Percentiles rank a stretch among this genome's conserved stretches.
phyloP scores from a whole-genome alignment of 306 rosid species.

The Castanea sativa region DNA sequence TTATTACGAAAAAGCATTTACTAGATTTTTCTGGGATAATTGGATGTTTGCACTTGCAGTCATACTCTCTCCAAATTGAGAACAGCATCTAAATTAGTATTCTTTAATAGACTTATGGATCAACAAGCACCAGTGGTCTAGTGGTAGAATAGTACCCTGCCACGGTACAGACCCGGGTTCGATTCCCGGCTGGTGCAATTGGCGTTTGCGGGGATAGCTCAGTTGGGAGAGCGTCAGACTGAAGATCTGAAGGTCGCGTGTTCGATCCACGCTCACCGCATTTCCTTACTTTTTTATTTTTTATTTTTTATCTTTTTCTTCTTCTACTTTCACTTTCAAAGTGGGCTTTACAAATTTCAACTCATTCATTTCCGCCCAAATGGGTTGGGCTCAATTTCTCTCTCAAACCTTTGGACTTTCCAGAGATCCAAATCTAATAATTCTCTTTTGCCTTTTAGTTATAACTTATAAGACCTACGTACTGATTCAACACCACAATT shows the following conservation, averaged over 20 bases:
- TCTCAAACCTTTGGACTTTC: neutral
- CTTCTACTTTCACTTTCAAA: too few species aligned
- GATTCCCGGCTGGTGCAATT: constrained; percentile 38
- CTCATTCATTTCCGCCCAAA: neutral
- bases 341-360: too few species aligned
- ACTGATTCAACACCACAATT: too few species aligned
- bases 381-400: neutral
- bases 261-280: constrained; percentile 7
- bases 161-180: constrained; percentile 15
- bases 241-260: constrained; percentile 5
- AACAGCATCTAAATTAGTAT: too few species aligned
- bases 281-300: neutral
- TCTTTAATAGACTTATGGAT: fast-evolving
- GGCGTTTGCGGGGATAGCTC: neutral
- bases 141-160: constrained; percentile 7
- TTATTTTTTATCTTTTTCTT: neutral
- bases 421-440: too few species aligned
- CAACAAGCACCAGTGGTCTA: neutral
- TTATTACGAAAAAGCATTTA: too few species aligned
- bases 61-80: too few species aligned
- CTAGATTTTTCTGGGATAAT: too few species aligned
- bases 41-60: too few species aligned
- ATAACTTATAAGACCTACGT: too few species aligned
- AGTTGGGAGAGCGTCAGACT: constrained; percentile 7
- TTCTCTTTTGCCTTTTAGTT: too few species aligned